A percentile compares a stretch with the other conserved stretches of the same genome.
Evolutionary conservation across 352 stramenopile species (phyloP).

Genomic region (Halophytophthora polymorphica): DNA sequence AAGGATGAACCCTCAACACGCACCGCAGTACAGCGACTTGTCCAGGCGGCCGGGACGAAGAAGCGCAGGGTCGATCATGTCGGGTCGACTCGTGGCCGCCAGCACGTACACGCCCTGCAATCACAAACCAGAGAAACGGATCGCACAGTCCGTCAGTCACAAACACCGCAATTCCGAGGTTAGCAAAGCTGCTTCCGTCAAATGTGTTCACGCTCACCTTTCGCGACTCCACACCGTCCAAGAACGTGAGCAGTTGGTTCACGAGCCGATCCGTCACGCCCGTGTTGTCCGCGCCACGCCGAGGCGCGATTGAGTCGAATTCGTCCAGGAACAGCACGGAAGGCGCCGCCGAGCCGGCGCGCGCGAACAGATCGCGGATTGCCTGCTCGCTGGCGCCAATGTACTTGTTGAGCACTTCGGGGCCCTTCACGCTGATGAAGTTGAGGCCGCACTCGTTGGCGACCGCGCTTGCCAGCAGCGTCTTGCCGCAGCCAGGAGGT

Average conservation of each 20-base stretch:
- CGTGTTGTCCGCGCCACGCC: constrained; percentile 91
- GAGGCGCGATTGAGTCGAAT: constrained; percentile 95
- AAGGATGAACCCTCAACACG: constrained; percentile 1
- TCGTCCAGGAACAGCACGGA: constrained; percentile 88
- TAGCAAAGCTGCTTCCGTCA: background rate
- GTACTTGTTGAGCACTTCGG: constrained; percentile 90
- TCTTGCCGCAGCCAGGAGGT: constrained; percentile 90
- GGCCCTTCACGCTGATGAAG: constrained; percentile 90
- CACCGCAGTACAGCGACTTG: constrained; percentile 91
- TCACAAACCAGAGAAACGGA: constrained; percentile 10
- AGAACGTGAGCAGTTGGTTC: constrained; percentile 97
- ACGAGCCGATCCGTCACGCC: constrained; percentile 97
- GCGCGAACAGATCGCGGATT: constrained; percentile 84
- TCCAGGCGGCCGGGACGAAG: constrained; percentile 93
- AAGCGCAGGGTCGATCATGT: constrained; percentile 96
- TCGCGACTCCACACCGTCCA: constrained; percentile 94
- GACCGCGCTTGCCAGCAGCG: constrained; percentile 81
- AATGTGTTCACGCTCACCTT: constrained; percentile 35
- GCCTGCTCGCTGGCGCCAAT: constrained; percentile 89
- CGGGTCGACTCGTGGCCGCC: constrained; percentile 93
- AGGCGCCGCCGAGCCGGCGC: constrained; percentile 68
- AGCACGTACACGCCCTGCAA: constrained; percentile 91
- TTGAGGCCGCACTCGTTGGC: constrained; percentile 86
- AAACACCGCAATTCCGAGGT: background rate
- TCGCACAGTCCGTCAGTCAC: background rate